Evolutionary conservation across 345 rosid genomes (phyloP).

Genomic region (Abelmoschus esculentus): DNA sequence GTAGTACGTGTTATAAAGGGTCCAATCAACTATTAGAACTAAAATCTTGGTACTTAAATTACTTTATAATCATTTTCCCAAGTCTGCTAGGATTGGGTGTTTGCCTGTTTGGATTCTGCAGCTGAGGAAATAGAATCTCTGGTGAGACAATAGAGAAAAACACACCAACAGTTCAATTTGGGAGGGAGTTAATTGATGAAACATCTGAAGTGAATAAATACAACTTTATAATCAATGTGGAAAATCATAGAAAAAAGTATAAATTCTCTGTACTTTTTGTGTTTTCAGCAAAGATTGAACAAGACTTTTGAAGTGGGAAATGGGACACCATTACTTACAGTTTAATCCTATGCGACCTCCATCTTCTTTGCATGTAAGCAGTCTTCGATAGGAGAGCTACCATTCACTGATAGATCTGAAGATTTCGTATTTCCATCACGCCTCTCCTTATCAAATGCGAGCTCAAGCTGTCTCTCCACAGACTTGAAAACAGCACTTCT

Average conservation of each 20-base stretch:
- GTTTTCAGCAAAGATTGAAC: too few relatives aligned
- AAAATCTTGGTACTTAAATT: too few relatives aligned
- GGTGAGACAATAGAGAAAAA: not conserved
- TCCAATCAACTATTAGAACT: too few relatives aligned
- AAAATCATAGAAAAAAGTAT: too few relatives aligned
- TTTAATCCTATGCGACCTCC: conserved; percentile 32
- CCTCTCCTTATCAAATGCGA: conserved; percentile 42
- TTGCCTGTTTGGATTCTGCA: not conserved
- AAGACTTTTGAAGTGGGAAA: not conserved
- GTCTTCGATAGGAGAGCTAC: conserved; percentile 29
- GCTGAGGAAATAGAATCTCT: not conserved
- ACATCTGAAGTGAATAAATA: too few relatives aligned
- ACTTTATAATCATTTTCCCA: too few relatives aligned
- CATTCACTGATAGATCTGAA: conserved; percentile 26
- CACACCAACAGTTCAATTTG: too few relatives aligned
- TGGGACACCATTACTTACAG: conserved; percentile 2
- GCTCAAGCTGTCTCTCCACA: conserved; percentile 83
- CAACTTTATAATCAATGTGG: too few relatives aligned
- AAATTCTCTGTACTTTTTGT: too few relatives aligned
- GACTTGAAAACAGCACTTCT: conserved; percentile 67
- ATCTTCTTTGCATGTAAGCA: conserved; percentile 20
- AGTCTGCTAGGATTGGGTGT: too few relatives aligned
- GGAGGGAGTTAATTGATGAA: too few relatives aligned
- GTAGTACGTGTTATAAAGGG: too few relatives aligned
- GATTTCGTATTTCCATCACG: conserved; percentile 27